These are phyloP conservation scores for Prototheca stagnorum DNA, from an alignment of 163 green algal genomes.

Conservation along the genomic window DNA sequence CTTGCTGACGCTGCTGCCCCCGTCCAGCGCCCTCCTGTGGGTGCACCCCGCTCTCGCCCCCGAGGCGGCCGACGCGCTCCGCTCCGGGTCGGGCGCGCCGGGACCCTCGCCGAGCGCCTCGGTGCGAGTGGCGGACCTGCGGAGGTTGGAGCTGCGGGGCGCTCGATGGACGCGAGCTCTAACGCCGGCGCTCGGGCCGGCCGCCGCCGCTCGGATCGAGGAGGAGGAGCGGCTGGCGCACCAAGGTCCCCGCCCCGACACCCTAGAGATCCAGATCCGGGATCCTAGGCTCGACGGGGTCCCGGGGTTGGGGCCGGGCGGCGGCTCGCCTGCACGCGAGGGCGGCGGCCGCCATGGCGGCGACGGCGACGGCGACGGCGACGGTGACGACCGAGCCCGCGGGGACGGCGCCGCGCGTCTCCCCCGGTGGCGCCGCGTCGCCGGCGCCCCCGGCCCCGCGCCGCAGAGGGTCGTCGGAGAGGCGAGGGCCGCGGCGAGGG, in stretches of 20 bases:
- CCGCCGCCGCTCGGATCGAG: background rate
- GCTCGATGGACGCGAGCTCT: conserved; percentile 20
- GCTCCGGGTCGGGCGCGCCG: background rate
- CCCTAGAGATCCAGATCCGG: background rate
- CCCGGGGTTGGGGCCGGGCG: no score
- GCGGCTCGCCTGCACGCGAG: no score
- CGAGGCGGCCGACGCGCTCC: background rate
- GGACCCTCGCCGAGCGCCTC: background rate
- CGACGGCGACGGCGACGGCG: no score
- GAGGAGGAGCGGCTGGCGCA: background rate
- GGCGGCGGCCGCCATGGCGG: no score
- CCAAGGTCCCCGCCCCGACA: background rate
- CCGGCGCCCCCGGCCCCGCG: no score
- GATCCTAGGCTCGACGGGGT: background rate
- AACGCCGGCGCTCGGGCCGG: conserved; percentile 6
- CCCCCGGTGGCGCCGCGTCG: no score
- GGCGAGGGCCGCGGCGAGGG: no score
- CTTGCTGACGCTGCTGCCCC: background rate
- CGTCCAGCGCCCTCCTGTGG: background rate
- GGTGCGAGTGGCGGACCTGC: conserved; percentile 8
- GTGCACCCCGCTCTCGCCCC: background rate
- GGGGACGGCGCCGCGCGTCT: no score
- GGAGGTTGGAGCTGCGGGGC: conserved; percentile 17
- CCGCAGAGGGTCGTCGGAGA: no score
- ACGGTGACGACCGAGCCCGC: no score